Percentiles rank a stretch among this genome's conserved stretches.
Evolutionary conservation across 2,329 filamentous ascomycete genomes (phyloP).

Genomic region (Arthrobotrys sinensis): DNA sequence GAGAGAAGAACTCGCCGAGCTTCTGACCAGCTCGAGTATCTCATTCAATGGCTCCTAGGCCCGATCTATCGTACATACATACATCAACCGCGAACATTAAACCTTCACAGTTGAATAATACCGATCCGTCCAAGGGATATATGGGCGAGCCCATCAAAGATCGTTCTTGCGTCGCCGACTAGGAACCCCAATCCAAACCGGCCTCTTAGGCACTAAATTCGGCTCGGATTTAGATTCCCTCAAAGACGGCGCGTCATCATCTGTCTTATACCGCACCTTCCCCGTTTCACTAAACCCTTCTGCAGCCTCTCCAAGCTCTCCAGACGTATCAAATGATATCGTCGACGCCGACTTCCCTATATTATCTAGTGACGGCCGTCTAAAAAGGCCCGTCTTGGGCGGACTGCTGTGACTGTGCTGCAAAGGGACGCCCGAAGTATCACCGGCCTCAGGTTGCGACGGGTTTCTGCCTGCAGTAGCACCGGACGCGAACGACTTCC

Average conservation of each 20-base stretch:
- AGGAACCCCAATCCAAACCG: slow-evolving; percentile 42
- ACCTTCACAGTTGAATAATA: not conserved
- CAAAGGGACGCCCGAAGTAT: not conserved
- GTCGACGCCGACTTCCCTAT: not conserved
- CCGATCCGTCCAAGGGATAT: not conserved
- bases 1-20: not conserved
- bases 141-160: not conserved
- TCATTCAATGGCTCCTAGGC: not conserved
- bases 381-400: not conserved
- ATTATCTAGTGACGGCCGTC: not conserved
- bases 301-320: slow-evolving; percentile 19
- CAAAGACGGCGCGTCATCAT: slow-evolving; percentile 13
- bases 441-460: no score
- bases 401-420: not conserved
- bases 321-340: slow-evolving; percentile 12
- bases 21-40: slow-evolving; percentile 4
- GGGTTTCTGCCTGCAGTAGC: no score
- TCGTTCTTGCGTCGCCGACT: slow-evolving; percentile 32
- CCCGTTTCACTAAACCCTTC: not conserved
- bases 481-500: no score
- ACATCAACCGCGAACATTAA: not conserved
- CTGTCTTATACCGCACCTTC: not conserved
- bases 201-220: slow-evolving; percentile 25
- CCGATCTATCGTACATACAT: not conserved
- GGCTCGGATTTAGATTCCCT: not conserved